Base-by-base conservation (phyloP, 2,329 filamentous ascomycete species). In the Aspergillus eucalypticola region DNA sequence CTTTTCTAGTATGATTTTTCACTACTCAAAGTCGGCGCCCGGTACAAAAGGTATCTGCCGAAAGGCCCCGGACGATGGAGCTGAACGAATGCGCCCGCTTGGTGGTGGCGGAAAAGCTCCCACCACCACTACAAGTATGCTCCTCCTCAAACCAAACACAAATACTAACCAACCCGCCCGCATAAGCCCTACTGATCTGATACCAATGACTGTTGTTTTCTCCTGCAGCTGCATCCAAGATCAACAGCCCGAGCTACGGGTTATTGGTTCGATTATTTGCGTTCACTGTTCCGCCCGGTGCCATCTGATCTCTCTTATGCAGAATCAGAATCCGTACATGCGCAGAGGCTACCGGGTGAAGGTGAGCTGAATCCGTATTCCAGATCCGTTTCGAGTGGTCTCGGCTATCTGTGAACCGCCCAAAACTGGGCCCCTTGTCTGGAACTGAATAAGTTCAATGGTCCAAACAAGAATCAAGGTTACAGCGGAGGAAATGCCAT, bases 401-500 rank as follows among this genome's bases (percentile, higher is more conserved):
- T 50, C 27, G 46, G 46, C 46, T 50, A 50, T 32, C 50, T 32
- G 32, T 6, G 32, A 35, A 53, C 50, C 35, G 39, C 19, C 41
- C 41, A 55, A 23, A 44, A 21, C 53, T 41, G 53, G 53, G 53
- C 53, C 27, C 32, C 25, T 55, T 55, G 42, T 13, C 42, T 55
- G 39, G 29, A 55, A 55, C 25, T 46, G 46, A 50, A 19, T 32
- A 27, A 13, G 32, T 15, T 35, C 11, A 29, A 29, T 29, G 46
- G 46, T 32, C 46, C 32, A 35, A 27, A 23, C 8, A 29, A 50
- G 46, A 27, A 17, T 50, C 46, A 50, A 50, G 46, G 46, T 32
- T 29, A 27, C 46, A 50, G 46, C 46, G 25, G 19, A 27, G 15
- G n/a, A 50, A 50, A 5, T 27, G 27, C 27, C 46, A 50, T 27